Conservation (phyloP, 805 yeast species). For the Priceomyces carsonii region DNA sequence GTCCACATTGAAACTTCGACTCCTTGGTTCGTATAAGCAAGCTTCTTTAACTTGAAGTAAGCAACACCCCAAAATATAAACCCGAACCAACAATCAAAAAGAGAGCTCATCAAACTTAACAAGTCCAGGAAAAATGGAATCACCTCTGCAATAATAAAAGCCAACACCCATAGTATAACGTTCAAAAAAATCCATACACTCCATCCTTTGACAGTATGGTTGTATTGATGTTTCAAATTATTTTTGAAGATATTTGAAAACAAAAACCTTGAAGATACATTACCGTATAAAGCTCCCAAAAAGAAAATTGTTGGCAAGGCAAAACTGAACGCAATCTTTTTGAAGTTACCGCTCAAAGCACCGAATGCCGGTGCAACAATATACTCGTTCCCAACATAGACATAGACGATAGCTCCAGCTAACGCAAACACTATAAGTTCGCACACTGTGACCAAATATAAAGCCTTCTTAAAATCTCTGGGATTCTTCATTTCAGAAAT, state of each 20-base stretch:
- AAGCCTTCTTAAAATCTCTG: constrained; percentile 56
- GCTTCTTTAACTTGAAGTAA: constrained; percentile 44
- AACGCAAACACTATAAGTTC: constrained; percentile 52
- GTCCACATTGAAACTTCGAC: constrained; percentile 21
- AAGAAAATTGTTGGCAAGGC: constrained; percentile 60
- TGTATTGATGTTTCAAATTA: constrained; percentile 43
- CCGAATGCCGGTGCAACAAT: constrained; percentile 64
- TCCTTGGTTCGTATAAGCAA: constrained; percentile 16
- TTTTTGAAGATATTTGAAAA: constrained; percentile 47
- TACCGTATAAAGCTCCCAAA: constrained; percentile 55
- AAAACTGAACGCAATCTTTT: constrained; percentile 58
- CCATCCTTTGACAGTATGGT: constrained; percentile 57
- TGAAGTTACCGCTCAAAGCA: constrained; percentile 45
- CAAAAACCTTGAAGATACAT: constrained; percentile 54
- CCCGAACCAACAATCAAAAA: constrained; percentile 68
- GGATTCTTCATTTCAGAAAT: constrained; percentile 61
- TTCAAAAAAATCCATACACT: constrained; percentile 48
- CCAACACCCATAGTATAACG: constrained; percentile 47
- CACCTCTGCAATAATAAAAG: constrained; percentile 61
- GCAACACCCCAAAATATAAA: constrained; percentile 66
- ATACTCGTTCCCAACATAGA: constrained; percentile 55
- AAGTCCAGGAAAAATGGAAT: constrained; percentile 65
- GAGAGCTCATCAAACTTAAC: constrained; percentile 57
- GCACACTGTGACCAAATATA: constrained; percentile 49
- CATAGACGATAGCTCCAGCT: constrained; percentile 60